Evolutionary conservation across 495 filamentous ascomycete genomes (phyloP).

Genomic region (Cryomyces antarcticus): DNA sequence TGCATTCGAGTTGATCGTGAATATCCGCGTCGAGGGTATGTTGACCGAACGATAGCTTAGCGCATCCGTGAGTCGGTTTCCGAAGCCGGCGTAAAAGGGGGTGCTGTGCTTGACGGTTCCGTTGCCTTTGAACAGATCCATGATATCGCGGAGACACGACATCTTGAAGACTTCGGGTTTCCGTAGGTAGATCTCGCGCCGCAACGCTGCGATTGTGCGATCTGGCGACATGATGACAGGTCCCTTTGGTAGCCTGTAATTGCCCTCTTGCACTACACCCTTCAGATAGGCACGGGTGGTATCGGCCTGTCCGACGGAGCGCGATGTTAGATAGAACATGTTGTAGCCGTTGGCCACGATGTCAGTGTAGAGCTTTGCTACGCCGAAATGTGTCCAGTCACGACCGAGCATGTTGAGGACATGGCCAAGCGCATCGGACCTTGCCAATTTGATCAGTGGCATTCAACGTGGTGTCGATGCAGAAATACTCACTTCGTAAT

Average conservation of each 20-base stretch:
- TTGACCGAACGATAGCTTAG: conserved; percentile 90
- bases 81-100: conserved; percentile 94
- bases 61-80: conserved; percentile 89
- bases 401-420: conserved; percentile 94
- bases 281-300: conserved; percentile 78
- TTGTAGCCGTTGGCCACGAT: conserved; percentile 96
- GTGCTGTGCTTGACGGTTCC: conserved; percentile 8
- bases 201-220: conserved; percentile 83
- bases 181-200: conserved; percentile 83
- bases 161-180: conserved; percentile 99
- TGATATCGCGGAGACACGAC: conserved; percentile 87
- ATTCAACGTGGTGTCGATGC: neutral
- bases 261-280: conserved; percentile 67
- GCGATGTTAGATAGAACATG: conserved; percentile 91
- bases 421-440: conserved; percentile 88
- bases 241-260: conserved; percentile 62
- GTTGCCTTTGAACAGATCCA: conserved; percentile 43
- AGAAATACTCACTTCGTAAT: conserved; percentile 58
- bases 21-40: conserved; percentile 82
- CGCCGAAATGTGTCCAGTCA: conserved; percentile 93
- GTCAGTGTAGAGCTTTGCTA: conserved; percentile 91
- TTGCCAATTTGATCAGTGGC: conserved; percentile 3
- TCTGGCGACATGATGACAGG: conserved; percentile 91
- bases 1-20: conserved; percentile 96
- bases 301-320: conserved; percentile 84